Percentiles rank a stretch among this genome's conserved stretches.
Evolutionary conservation across 768 basidiomycete species (phyloP).

Genomic region (Suillus ampliporus): DNA sequence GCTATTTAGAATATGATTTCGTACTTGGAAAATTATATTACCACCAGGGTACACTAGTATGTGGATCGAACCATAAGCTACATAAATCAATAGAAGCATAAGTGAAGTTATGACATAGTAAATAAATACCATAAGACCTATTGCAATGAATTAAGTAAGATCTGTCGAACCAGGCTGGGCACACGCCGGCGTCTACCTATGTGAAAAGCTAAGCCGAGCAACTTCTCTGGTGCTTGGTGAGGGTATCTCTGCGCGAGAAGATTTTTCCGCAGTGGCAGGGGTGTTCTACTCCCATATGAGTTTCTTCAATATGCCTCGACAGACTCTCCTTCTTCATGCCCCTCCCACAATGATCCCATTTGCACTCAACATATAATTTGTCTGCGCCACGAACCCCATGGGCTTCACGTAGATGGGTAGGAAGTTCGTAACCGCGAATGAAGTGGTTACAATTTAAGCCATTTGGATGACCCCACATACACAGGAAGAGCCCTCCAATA

Average conservation of each 20-base stretch:
- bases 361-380: neutral
- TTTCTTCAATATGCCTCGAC: conserved; percentile 30
- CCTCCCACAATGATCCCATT: neutral
- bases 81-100: neutral
- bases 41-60: neutral
- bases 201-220: conserved; percentile 11
- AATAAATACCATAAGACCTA: neutral
- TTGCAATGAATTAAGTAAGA: too few species aligned
- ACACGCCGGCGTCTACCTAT: neutral
- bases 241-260: conserved; percentile 27
- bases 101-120: neutral
- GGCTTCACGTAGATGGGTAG: neutral
- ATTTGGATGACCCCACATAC: neutral
- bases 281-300: conserved; percentile 26
- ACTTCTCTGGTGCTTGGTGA: conserved; percentile 21
- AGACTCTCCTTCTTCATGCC: neutral
- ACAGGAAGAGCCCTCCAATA: neutral
- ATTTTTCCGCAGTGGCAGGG: conserved; percentile 20
- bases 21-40: neutral
- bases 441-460: neutral
- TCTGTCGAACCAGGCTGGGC: neutral
- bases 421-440: neutral
- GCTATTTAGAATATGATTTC: neutral
- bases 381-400: neutral
- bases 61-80: neutral